Evolutionary conservation across 2,329 filamentous ascomycete species (phyloP), one percentile per base, ranked within the genome.

Genomic region (Phialemonium atrogriseum): DNA sequence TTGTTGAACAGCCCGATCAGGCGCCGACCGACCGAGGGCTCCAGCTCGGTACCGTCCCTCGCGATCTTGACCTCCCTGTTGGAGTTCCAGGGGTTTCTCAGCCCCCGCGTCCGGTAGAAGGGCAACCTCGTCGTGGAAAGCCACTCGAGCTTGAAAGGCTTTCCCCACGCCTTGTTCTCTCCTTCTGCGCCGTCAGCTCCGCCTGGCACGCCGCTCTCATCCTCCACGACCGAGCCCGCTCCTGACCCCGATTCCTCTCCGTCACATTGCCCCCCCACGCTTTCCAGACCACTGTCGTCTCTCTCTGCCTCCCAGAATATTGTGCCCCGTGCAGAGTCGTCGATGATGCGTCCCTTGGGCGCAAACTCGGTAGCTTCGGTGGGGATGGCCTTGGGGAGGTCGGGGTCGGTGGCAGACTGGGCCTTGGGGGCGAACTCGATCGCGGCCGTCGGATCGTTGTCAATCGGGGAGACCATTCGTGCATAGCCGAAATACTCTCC

Each of bases 401-500:
- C 84, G 11, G 71, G 56, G 16, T 75, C 70, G 40, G 62, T 70
- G 6, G 68, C 55, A 10, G 68, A 58, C 37, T 82, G 77, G 7
- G 69, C 64, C 43, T 77, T 76, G 1, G 77, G 77, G 5, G 77
- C 76, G 55, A 85, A 80, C 48, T 82, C 70, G 29, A 84, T 75
- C 1, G 77, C 74, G 1, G 79, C 73, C 0, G 70, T 68, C 9
- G 80, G 77, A 43, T 94, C 83, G 33, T 88, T 73, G 44, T 82
- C 79, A 47, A 95, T 94, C 4, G 77, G 66, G 14, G 89, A 94
- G 8, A 69, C 64, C 89, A 96, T 96, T 22, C 83, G 77, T 13
- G 88, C 89, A 50, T 94, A 95, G 13, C 89, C 89, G 58, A 91
- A 95, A 51, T 95, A 96, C 56, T 95, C 89, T 10, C 89, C 89